phyloP scores from a whole-genome alignment of 768 basidiomycete species.

The Ramaria sp. region DNA sequence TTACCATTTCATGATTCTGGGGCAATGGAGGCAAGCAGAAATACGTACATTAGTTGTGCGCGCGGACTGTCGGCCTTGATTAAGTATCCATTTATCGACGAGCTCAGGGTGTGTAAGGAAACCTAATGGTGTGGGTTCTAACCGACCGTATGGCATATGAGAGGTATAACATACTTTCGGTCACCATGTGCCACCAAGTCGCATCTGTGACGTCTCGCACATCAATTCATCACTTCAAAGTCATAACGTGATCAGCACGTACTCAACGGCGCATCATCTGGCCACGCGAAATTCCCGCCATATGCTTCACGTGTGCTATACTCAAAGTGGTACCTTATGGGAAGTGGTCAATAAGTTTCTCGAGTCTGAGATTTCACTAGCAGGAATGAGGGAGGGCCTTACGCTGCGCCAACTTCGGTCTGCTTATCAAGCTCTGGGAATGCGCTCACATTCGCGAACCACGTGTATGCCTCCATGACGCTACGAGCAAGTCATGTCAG shows the following conservation, averaged over 20 bases:
- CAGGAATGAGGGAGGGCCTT: too few species aligned
- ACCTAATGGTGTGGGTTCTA: background rate
- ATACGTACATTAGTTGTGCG: too few species aligned
- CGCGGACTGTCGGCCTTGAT: conserved; percentile 14
- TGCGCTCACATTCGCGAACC: conserved; percentile 17
- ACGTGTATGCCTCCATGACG: conserved; percentile 20
- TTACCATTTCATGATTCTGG: too few species aligned
- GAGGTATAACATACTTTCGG: conserved; percentile 3
- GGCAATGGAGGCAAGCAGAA: too few species aligned
- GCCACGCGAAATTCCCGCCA: conserved; percentile 8
- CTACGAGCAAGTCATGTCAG: background rate
- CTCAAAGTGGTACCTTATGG: conserved; percentile 15
- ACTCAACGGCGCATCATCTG: conserved; percentile 2
- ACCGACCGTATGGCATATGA: background rate
- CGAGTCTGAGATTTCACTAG: too few species aligned
- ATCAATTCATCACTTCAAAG: conserved; percentile 9
- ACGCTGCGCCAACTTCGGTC: conserved; percentile 14
- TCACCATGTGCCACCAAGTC: conserved; percentile 20
- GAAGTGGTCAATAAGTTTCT: too few species aligned
- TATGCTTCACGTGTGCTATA: conserved; percentile 17
- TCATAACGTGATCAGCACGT: conserved; percentile 10
- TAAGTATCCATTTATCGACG: conserved; percentile 14
- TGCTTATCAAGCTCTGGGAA: conserved; percentile 14
- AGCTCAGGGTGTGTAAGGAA: conserved; percentile 13
- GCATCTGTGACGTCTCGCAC: too few species aligned